These are phyloP conservation scores for Neurospora intermedia DNA, from an alignment of 495 filamentous ascomycete species.

Conservation along the genomic window DNA sequence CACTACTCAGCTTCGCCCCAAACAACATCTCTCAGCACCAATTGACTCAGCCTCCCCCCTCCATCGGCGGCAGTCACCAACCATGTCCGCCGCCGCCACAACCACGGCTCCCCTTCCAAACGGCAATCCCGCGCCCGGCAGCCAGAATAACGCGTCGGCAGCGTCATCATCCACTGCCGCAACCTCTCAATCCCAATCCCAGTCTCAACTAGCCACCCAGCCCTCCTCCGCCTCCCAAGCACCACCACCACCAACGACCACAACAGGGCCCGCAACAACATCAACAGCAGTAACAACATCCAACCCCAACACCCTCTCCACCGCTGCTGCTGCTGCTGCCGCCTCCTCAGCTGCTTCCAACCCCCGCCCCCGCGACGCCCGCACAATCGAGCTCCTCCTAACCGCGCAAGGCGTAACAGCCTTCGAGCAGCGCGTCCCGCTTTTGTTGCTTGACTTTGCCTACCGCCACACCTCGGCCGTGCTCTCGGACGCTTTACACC, in stretches of 20 bases:
- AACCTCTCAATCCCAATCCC: slow-evolving; percentile 26
- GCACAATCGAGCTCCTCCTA: slow-evolving; percentile 84
- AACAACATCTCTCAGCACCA: not conserved
- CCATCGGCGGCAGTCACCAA: not conserved
- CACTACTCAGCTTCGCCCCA: not conserved
- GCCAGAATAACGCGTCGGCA: not conserved
- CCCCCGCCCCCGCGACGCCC: slow-evolving; percentile 79
- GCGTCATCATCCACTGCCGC: slow-evolving; percentile 13
- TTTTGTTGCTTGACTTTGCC: slow-evolving; percentile 92
- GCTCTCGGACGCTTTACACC: slow-evolving; percentile 54
- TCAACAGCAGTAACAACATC: slow-evolving; percentile 4
- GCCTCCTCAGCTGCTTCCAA: slow-evolving; percentile 38
- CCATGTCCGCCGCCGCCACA: slow-evolving; percentile 8
- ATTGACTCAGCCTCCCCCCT: not conserved
- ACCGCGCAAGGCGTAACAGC: slow-evolving; percentile 74
- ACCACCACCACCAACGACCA: slow-evolving; percentile 29
- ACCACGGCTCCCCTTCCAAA: slow-evolving; percentile 32
- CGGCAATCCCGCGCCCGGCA: slow-evolving; percentile 17
- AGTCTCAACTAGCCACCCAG: slow-evolving; percentile 7
- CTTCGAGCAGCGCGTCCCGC: slow-evolving; percentile 88
- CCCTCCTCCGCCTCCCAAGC: slow-evolving; percentile 13
- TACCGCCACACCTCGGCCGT: slow-evolving; percentile 69
- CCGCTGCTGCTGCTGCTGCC: slow-evolving; percentile 13
- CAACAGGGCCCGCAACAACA: slow-evolving; percentile 9
- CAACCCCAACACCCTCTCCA: slow-evolving; percentile 10